Percentiles rank a stretch among this genome's conserved stretches.
Evolutionary conservation across 2,329 filamentous ascomycete genomes (phyloP).

Genomic region (Penicillium sp.): DNA sequence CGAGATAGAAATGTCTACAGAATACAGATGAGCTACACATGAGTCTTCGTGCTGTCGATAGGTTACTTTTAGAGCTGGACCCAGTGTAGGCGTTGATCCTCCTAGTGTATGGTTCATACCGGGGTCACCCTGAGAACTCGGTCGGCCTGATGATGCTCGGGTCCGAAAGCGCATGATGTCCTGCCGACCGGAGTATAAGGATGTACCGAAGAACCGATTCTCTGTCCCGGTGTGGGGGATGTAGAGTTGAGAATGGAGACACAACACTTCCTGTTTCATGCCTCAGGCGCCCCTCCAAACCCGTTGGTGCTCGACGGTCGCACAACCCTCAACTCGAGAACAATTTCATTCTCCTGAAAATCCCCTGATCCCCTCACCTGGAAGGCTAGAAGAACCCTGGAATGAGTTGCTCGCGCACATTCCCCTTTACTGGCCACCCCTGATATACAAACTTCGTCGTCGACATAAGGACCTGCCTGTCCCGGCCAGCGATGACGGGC

Average conservation of each 20-base stretch:
- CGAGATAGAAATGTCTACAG: too few relatives aligned
- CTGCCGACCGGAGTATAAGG: too few relatives aligned
- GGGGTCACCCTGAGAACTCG: neutral
- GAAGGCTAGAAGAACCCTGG: neutral
- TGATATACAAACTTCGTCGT: neutral
- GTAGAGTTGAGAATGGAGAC: too few relatives aligned
- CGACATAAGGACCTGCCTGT: constrained; percentile 1
- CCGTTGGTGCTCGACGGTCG: neutral
- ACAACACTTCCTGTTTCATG: neutral
- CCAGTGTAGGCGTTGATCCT: neutral
- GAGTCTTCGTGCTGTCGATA: neutral
- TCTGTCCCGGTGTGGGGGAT: too few relatives aligned
- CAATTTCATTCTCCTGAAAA: neutral
- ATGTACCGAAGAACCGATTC: too few relatives aligned
- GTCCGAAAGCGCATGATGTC: neutral
- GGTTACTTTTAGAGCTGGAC: neutral
- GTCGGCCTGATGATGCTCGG: neutral
- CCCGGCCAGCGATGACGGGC: constrained; percentile 3
- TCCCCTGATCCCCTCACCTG: neutral
- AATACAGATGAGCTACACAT: neutral
- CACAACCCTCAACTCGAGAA: neutral
- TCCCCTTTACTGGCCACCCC: neutral
- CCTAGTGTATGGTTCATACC: neutral
- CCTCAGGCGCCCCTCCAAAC: neutral
- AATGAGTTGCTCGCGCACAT: neutral